Conservation (phyloP, 345 rosid species). For the Rubroshorea leprosula region DNA sequence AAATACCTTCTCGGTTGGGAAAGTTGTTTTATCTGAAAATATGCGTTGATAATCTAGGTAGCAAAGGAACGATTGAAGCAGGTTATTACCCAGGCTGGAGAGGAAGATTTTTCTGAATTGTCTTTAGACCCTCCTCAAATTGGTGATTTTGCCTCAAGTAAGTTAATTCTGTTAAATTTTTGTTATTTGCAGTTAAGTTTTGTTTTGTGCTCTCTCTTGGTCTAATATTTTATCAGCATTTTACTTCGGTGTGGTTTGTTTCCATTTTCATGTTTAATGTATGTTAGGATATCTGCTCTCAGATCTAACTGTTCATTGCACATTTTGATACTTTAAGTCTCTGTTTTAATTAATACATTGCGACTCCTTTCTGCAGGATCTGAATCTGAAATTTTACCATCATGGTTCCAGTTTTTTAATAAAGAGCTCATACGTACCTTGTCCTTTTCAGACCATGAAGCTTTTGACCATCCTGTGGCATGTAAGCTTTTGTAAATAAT, state of each 20-base stretch:
- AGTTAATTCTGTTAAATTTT: slow-evolving; percentile 20
- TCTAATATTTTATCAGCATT: slow-evolving; percentile 1
- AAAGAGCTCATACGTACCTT: slow-evolving; percentile 65
- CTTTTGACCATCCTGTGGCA: slow-evolving; percentile 98
- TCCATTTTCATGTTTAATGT: slow-evolving; percentile 1
- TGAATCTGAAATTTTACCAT: slow-evolving; percentile 63
- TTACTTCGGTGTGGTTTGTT: background rate
- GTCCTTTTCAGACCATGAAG: slow-evolving; percentile 90
- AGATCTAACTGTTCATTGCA: background rate
- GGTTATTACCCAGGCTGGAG: slow-evolving; percentile 71
- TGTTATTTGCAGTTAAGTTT: background rate
- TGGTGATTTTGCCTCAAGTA: slow-evolving; percentile 54
- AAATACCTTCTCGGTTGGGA: background rate
- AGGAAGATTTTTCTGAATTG: slow-evolving; percentile 48
- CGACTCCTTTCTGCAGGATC: slow-evolving; percentile 43
- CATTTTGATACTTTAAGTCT: background rate
- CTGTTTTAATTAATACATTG: slow-evolving; percentile 13
- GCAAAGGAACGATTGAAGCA: slow-evolving; percentile 71
- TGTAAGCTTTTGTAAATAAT: slow-evolving; percentile 51
- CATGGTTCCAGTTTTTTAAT: slow-evolving; percentile 84
- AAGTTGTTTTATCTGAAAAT: slow-evolving; percentile 18
- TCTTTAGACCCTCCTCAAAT: slow-evolving; percentile 56
- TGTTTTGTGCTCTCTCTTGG: background rate
- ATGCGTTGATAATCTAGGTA: slow-evolving; percentile 39
- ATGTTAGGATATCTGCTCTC: background rate